Percentiles rank a stretch among this genome's conserved stretches.
Conservation (phyloP, 192 early-diverging fungal species). For the Mortierella antarctica region DNA sequence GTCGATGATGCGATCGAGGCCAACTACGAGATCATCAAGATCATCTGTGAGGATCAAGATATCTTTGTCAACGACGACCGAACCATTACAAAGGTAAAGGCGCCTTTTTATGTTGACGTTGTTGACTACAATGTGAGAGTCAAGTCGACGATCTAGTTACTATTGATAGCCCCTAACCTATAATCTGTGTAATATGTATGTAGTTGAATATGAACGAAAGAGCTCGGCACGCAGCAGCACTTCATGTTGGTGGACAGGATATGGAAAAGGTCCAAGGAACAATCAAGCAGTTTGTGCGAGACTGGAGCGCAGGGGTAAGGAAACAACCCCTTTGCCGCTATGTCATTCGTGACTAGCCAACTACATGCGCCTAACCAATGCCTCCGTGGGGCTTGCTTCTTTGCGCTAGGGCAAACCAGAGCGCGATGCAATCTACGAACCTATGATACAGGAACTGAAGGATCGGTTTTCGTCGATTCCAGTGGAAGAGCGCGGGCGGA, state of each 20-base stretch:
- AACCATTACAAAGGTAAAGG: conserved; percentile 24
- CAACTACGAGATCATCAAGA: conserved; percentile 67
- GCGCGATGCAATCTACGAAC: conserved; percentile 81
- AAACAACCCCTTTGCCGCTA: background rate
- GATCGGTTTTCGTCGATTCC: conserved; percentile 63
- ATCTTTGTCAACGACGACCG: conserved; percentile 58
- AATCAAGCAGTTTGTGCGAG: conserved; percentile 93
- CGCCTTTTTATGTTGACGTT: background rate
- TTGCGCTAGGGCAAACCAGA: conserved; percentile 75
- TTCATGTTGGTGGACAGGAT: conserved; percentile 67
- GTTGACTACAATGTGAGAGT: background rate
- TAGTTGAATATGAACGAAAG: conserved; percentile 33
- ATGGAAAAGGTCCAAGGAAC: conserved; percentile 93
- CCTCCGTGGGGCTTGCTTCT: background rate
- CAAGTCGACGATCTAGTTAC: background rate
- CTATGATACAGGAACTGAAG: conserved; percentile 81
- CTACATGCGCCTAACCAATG: background rate
- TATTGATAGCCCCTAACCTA: background rate
- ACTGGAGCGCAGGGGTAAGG: conserved; percentile 88
- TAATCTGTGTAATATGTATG: background rate
- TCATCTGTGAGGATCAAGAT: conserved; percentile 58
- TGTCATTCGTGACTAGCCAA: background rate
- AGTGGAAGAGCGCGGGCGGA: conserved; percentile 62
- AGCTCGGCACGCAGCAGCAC: conserved; percentile 31
- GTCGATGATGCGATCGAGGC: conserved; percentile 68